phyloP scores from a whole-genome alignment of 2,329 filamentous ascomycete species.

The Fonsecaea monophora region DNA sequence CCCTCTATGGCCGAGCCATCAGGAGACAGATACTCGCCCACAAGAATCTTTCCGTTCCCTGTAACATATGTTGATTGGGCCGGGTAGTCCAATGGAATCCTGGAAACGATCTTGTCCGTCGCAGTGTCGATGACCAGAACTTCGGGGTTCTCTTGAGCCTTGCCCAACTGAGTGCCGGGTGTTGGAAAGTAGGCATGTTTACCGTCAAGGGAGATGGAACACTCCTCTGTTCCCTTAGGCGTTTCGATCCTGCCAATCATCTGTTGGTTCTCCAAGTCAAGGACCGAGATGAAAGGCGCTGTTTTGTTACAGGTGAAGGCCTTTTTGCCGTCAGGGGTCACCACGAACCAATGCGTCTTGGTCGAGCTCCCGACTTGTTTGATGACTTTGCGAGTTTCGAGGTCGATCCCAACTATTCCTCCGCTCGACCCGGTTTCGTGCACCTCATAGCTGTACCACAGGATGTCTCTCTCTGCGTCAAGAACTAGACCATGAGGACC shows the following conservation, averaged over 20 bases:
- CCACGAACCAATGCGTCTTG: constrained; percentile 17
- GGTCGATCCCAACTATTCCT: constrained; percentile 5
- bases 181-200: constrained; percentile 8
- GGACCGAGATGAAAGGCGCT: constrained; percentile 6
- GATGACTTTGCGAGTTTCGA: constrained; percentile 1
- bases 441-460: constrained; percentile 12
- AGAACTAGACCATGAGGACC: constrained; percentile 5
- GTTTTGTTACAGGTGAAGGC: constrained; percentile 12
- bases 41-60: background rate
- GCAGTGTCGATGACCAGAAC: constrained; percentile 13
- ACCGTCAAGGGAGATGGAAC: constrained; percentile 5
- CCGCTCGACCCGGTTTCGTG: background rate
- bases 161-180: background rate
- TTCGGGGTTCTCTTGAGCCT: constrained; percentile 1
- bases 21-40: background rate
- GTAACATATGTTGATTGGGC: constrained; percentile 9
- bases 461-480: background rate
- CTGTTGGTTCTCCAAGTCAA: constrained; percentile 7
- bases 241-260: constrained; percentile 11
- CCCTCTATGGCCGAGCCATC: background rate
- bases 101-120: constrained; percentile 3
- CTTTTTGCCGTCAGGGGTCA: constrained; percentile 9
- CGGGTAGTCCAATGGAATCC: background rate
- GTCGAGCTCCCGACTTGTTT: constrained; percentile 10
- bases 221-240: constrained; percentile 8